Base-by-base conservation (phyloP, 2,329 filamentous ascomycete species). In the Zymoseptoria brevis region DNA sequence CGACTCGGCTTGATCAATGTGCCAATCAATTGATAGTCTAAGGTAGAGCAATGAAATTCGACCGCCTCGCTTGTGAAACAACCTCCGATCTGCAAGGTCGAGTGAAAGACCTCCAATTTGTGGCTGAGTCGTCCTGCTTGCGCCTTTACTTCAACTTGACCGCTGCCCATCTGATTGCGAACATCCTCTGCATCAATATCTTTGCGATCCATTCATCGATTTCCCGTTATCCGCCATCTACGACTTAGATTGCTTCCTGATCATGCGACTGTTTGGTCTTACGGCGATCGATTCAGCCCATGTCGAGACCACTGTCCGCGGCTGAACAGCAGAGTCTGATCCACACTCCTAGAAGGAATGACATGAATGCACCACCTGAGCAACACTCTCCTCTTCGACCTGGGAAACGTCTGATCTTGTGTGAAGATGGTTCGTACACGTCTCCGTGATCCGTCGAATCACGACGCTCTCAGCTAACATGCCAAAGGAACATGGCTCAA, bases 401-500 rank as follows among this genome's bases (percentile, higher is more conserved):
- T 29, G 62, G 64, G 2, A 68, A 68, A 51, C 57, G 66, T 9
- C 57, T 69, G 24, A 65, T 69, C 19, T 50, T 68, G 48, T 69
- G 67, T 52, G 67, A 68, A 60, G 67, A 69, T 59, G 69, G 69
- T 62, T 60, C 49, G 62, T 60, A 41, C 35, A 7, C 16, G 13
- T 6, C 19, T 24, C 41, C 41, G 4, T 11, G 19, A 8, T 19
- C 24, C 26, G 8, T n/a, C 3, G 19, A n/a, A 50, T 4, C 8
- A 29, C 26, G 5, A 56, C 21, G 22, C 19, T 2, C 7, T 24
- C 21, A 19, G 35, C 56, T 57, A 13, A 57, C 49, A 41, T 19
- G 1, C 19, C 16, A 30, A 51, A 73, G 73, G 73, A 50, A 77
- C 78, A n/a, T 80, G 77, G 78, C 68, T 79, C 53, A 78, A 80